These are phyloP conservation scores for Lactarius deliciosus DNA, from an alignment of 768 basidiomycete species.

Conservation along the genomic window DNA sequence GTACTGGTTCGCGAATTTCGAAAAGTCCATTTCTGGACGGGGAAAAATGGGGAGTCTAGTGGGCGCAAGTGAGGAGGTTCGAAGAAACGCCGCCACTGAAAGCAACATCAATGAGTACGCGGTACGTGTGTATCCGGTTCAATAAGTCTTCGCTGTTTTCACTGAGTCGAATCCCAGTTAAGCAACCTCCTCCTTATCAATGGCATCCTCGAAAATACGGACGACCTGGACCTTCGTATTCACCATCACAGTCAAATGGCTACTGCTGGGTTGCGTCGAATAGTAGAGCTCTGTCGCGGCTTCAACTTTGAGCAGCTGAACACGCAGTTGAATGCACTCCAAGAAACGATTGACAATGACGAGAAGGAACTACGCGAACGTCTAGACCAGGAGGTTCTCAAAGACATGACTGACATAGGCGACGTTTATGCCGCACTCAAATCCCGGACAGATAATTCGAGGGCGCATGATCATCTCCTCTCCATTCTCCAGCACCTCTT, in stretches of 20 bases:
- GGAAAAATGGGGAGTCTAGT: constrained; percentile 96
- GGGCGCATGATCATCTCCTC: constrained; percentile 80
- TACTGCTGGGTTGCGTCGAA: constrained; percentile 71
- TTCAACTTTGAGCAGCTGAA: constrained; percentile 68
- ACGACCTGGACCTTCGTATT: constrained; percentile 81
- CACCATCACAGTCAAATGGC: constrained; percentile 92
- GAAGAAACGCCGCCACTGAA: constrained; percentile 62
- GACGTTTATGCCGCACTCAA: constrained; percentile 86
- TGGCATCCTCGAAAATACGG: constrained; percentile 59
- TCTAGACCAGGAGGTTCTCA: constrained; percentile 72
- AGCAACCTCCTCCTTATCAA: constrained; percentile 74
- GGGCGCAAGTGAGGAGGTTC: constrained; percentile 90
- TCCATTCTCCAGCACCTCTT: constrained; percentile 94
- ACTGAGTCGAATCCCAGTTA: constrained; percentile 42
- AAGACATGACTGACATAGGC: constrained; percentile 73
- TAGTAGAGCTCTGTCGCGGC: constrained; percentile 65
- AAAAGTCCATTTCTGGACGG: constrained; percentile 71
- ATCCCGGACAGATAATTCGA: constrained; percentile 72
- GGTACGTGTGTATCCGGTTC: constrained; percentile 46
- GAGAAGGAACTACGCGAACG: constrained; percentile 69
- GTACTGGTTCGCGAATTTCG: constrained; percentile 87
- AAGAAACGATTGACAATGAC: constrained; percentile 67
- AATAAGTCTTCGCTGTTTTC: background rate
- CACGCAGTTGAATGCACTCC: constrained; percentile 61
- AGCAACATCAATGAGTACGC: constrained; percentile 81